Evolutionary conservation across 306 rosid species (phyloP).

Genomic region (Vigna hirtella): DNA sequence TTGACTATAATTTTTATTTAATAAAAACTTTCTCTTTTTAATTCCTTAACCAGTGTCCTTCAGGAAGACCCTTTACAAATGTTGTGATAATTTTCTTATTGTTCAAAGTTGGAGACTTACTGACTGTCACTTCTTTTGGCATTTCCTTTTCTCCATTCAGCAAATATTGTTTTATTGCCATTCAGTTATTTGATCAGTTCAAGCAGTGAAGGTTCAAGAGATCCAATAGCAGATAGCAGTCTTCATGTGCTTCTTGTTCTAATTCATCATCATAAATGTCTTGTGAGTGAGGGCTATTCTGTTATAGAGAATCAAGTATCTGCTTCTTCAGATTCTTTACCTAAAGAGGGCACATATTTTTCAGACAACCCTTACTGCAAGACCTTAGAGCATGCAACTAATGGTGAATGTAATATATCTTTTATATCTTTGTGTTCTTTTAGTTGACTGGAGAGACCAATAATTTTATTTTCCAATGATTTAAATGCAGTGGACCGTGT

Average conservation of each 20-base stretch:
- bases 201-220: conserved; percentile 64
- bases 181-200: conserved; percentile 71
- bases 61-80: background rate
- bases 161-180: conserved; percentile 72
- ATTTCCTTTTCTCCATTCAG: conserved; percentile 55
- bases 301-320: conserved; percentile 42
- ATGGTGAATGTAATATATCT: conserved; percentile 65
- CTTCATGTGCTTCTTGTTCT: conserved; percentile 79
- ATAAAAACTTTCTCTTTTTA: background rate
- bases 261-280: conserved; percentile 72
- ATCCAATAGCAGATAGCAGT: conserved; percentile 72
- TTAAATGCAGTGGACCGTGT: conserved; percentile 68
- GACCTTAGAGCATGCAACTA: conserved; percentile 68
- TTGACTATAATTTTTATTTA: too few relatives aligned
- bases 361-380: conserved; percentile 73
- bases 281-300: conserved; percentile 47
- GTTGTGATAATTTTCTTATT: conserved; percentile 4
- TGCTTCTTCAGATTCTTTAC: conserved; percentile 54
- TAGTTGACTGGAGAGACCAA: conserved; percentile 14
- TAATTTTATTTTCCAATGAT: conserved; percentile 11
- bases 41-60: background rate
- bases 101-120: conserved; percentile 18
- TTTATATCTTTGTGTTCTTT: conserved; percentile 21
- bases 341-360: conserved; percentile 55
- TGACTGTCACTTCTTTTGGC: conserved; percentile 24